Base-by-base conservation (phyloP, 345 rosid species). In the Jatropha curcas region DNA sequence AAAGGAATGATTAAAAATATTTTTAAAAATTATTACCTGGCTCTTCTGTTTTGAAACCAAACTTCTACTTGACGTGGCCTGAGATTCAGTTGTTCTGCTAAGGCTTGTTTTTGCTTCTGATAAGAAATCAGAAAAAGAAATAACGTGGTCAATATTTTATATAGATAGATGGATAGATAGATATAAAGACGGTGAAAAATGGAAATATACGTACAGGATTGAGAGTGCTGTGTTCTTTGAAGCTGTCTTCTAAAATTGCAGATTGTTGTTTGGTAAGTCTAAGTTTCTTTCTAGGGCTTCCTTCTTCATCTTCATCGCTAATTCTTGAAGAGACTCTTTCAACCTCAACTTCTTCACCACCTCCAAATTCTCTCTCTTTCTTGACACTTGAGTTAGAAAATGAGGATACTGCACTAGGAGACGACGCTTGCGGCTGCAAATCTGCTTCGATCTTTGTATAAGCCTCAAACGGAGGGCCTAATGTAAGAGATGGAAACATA, bases 31-130 rank as follows among this genome's bases (percentile, higher is more conserved):
- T 41, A 16, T 33, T 67, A 92, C 98, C 98, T 90, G 56, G 99
- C 99, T 82, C 99, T 86, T 77, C 99, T 86, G 86, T 95, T 95
- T 73, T 95, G 99, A 81, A 95, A 95, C 99, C 99, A 95, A 14
- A 95, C 99, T 77, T 95, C 99, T 17, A 95, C 98, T 72, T 95
- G 98, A 61, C 99, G 84, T 8, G 98, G 87, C 73, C 92, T 84
- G 67, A 95, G 84, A 20, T 94, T 90, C 58, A 95, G 84, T 81
- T 90, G 93, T 79, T 91, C 88, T 68, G 94, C 89, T 57, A 89
- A 72, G 58, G 77, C 89, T 75, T 83, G 86, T 81, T 89, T 89
- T 74, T 84, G 90, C 67, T 77, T 84, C 94, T 94, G 87, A 45
- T 37, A 39, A 53, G 43, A 45, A 60, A 41, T 60, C 53, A 58